Evolutionary conservation across 805 yeast species (phyloP).

Genomic region (Kuraishia floccosa): DNA sequence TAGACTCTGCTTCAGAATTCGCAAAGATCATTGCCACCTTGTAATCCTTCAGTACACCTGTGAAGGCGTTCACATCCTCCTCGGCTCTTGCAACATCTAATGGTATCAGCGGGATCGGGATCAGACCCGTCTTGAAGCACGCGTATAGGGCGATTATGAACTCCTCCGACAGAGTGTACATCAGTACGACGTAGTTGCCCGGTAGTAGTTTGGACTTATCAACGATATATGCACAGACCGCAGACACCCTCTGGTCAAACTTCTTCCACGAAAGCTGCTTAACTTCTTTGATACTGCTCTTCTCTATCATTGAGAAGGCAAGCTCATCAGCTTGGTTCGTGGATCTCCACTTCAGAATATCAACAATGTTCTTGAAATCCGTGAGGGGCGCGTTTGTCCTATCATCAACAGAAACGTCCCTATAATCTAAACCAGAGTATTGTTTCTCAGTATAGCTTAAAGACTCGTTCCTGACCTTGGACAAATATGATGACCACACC

Average conservation of each 20-base stretch:
- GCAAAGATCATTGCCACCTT: constrained; percentile 64
- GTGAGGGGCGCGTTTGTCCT: constrained; percentile 65
- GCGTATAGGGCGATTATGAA: constrained; percentile 77
- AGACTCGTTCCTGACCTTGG: constrained; percentile 50
- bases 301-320: constrained; percentile 45
- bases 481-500: constrained; percentile 71
- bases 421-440: constrained; percentile 68
- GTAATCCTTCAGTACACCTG: constrained; percentile 57
- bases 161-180: constrained; percentile 84
- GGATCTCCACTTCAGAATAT: constrained; percentile 72
- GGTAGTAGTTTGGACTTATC: constrained; percentile 52
- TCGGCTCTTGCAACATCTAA: constrained; percentile 51
- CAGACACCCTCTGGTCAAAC: constrained; percentile 65
- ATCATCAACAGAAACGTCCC: constrained; percentile 69
- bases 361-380: constrained; percentile 60
- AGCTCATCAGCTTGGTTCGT: constrained; percentile 64
- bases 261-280: constrained; percentile 68
- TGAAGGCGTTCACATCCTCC: constrained; percentile 64
- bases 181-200: constrained; percentile 67
- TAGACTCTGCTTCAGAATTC: constrained; percentile 63
- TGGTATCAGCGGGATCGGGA: constrained; percentile 70
- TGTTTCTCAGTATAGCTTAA: constrained; percentile 62
- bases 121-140: constrained; percentile 69
- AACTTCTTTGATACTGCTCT: constrained; percentile 28
- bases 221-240: constrained; percentile 60